Base-by-base conservation (phyloP, 192 early-diverging fungal genomes). In the Diversispora eburnea region DNA sequence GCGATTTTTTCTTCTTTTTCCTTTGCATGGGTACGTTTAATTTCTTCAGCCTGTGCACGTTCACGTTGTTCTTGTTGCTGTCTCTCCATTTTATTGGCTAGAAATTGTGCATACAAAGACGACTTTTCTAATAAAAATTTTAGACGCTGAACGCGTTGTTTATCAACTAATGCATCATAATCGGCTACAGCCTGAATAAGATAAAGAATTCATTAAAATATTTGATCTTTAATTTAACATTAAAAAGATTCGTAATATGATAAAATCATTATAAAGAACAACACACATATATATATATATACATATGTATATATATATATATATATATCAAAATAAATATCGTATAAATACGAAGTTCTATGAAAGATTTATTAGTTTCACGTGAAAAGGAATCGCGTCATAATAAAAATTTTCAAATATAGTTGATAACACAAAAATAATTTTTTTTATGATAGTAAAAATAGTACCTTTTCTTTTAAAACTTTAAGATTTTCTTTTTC, bases 81-180 rank as follows among this genome's bases (percentile, higher is more conserved):
- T 63, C 80, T 84, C 64, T 94, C 89, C 62, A 96, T 80, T 78
- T 91, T 89, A n/a, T 85, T 76, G 1, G 88, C 85, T 3, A 96
- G 80, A 76, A 94, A 93, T 42, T 84, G 85, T 49, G 89, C 88
- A 77, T 94, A 96, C 0, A 91, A 86, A 3, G 91, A 86, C 0
- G 94, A 93, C 74, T 90, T 91, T 76, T 91, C 90, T 4, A 96
- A 80, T 68, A 96, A 83, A 74, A 91, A 92, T 68, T 92, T 83
- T 10, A 94, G 81, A 22, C 92, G 87, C 72, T 92, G 86, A 73
- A 89, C 82, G 19, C 91, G 82, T 70, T 92, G 86, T 47, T 85
- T 81, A 46, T 87, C 84, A 52, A 84, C 84, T 20, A 84, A 75
- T 0, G 80, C 74, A 45, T 86, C 84, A 76, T 87, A 92, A 76